Base-by-base conservation (phyloP, 805 yeast genomes). In the Candida oleophila region DNA sequence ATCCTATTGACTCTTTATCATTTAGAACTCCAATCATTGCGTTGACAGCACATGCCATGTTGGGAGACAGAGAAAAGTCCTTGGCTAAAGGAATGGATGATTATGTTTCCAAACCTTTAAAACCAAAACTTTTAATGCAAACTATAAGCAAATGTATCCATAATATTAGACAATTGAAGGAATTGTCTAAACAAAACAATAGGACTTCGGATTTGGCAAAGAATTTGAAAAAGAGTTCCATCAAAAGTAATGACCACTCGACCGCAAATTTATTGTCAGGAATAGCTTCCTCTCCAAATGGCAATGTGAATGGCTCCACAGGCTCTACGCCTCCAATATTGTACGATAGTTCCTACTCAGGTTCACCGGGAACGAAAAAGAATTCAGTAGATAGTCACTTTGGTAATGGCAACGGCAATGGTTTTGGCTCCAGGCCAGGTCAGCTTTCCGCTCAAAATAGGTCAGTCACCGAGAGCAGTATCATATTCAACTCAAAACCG, bases 21-120 rank as follows among this genome's bases (percentile, higher is more conserved):
- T 82, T 85, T 50, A 76, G 95, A 48, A 85, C 92, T 1, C 96
- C 96, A 18, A 89, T 89, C 55, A 88, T 89, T 57, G 96, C 96
- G 1, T 73, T 89, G 48, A 89, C 96, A 0, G 96, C 96, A 0
- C 96, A 89, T 64, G 96, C 96, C 2, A 89, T 89, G 96, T 74
- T 89, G 70, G 96, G 96, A 41, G 96, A 89, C 65, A 73, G 96
- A 43, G 96, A 89, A 61, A 77, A 86, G 56, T 88, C 96, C 49
- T 71, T 89, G 65, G 87, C 87, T 51, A 90, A 90, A 36, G 95
- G 90, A 52, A 89, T 89, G 96, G 96, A 89, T 65, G 96, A 89
- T 62, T 89, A 89, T 60, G 78, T 89, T 41, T 85, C 94, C 9
- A 89, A 89, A 63, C 96, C 96, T 1, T 73, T 89, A 65, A 89